phyloP scores from a whole-genome alignment of 805 yeast species.

The Pichia deserticola region DNA sequence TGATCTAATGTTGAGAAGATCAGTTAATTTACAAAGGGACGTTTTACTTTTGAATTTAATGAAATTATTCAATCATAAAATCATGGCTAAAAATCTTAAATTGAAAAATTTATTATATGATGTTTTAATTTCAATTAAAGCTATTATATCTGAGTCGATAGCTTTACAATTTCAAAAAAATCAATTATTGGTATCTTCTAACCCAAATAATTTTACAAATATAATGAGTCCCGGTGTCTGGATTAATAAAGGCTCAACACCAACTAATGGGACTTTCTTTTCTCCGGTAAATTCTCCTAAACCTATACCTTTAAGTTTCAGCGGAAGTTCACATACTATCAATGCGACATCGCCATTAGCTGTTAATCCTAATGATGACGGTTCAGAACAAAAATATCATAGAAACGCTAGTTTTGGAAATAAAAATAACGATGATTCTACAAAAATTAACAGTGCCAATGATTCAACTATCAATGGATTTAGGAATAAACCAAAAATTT shows the following conservation, averaged over 20 bases:
- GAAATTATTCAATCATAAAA: slow-evolving; percentile 36
- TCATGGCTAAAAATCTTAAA: slow-evolving; percentile 39
- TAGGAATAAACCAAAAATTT: no score
- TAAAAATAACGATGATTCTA: no score
- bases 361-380: no score
- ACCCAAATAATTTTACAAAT: neutral
- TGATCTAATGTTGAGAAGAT: slow-evolving; percentile 35
- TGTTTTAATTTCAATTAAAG: slow-evolving; percentile 46
- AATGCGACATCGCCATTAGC: neutral
- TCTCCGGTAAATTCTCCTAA: slow-evolving; percentile 18
- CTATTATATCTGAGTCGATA: slow-evolving; percentile 25
- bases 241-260: slow-evolving; percentile 16
- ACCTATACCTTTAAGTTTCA: neutral
- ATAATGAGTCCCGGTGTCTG: neutral
- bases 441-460: no score
- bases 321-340: neutral
- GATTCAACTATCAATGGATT: no score
- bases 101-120: slow-evolving; percentile 53
- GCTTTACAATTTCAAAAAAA: slow-evolving; percentile 11
- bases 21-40: slow-evolving; percentile 35
- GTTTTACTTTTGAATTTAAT: slow-evolving; percentile 42
- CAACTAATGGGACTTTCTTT: slow-evolving; percentile 14
- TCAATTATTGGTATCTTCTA: neutral
- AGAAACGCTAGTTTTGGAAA: no score
- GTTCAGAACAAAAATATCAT: no score